Evolutionary conservation across 495 filamentous ascomycete species (phyloP).

Genomic region (Hypoxylon trugodes): DNA sequence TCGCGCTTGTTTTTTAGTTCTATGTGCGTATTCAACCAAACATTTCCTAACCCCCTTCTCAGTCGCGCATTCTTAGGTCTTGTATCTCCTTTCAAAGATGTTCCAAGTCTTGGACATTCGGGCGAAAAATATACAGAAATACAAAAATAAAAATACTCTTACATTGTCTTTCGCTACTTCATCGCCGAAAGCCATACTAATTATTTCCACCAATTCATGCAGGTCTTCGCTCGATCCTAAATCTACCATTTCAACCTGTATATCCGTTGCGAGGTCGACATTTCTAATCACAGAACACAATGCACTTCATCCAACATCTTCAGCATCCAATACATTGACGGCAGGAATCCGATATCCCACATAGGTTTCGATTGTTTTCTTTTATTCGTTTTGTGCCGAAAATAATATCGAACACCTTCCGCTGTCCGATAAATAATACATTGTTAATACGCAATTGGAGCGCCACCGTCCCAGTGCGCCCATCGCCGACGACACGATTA

Average conservation of each 20-base stretch:
- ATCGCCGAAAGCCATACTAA: conserved; percentile 34
- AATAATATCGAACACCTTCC: conserved; percentile 12
- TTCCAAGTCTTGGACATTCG: too few relatives aligned
- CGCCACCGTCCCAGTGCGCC: conserved; percentile 35
- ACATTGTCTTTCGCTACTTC: conserved; percentile 15
- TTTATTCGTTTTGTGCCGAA: not conserved
- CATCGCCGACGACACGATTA: conserved; percentile 46
- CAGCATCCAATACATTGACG: conserved; percentile 43
- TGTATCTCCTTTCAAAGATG: conserved; percentile 23
- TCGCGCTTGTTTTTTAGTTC: conserved; percentile 29
- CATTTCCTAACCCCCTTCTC: conserved; percentile 7
- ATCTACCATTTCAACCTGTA: conserved; percentile 36
- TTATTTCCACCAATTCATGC: conserved; percentile 19
- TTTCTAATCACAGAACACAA: conserved; percentile 40
- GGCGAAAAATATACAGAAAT: conserved; percentile 1
- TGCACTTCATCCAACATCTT: conserved; percentile 40
- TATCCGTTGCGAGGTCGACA: conserved; percentile 33
- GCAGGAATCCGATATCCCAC: conserved; percentile 40
- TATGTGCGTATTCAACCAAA: conserved; percentile 22
- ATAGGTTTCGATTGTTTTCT: conserved; percentile 25
- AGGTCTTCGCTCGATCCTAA: conserved; percentile 38
- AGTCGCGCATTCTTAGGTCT: conserved; percentile 31
- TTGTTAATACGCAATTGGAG: conserved; percentile 29
- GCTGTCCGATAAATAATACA: conserved; percentile 12
- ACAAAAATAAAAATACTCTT: conserved; percentile 20